phyloP scores from a whole-genome alignment of 164 flowering plant genomes.

The Kingdonia uniflora region DNA sequence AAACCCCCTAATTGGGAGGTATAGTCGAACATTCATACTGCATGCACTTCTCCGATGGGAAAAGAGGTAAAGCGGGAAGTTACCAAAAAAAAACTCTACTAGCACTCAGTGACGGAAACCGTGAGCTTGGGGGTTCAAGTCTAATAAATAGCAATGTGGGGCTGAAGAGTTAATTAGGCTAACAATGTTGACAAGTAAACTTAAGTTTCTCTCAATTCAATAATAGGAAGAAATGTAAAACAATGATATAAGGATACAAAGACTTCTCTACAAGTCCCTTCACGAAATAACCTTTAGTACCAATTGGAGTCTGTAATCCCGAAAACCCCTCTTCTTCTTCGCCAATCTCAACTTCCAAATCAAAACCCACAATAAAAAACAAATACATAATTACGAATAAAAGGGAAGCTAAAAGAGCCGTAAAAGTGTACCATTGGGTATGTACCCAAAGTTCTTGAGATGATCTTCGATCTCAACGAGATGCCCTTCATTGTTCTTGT shows the following conservation, averaged over 20 bases:
- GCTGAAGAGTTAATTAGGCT: too few relatives aligned
- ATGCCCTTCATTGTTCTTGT: constrained; percentile 45
- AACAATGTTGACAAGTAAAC: too few relatives aligned
- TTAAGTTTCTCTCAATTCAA: too few relatives aligned
- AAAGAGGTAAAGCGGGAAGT: too few relatives aligned
- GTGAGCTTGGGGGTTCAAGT: too few relatives aligned
- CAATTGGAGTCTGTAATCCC: constrained; percentile 14
- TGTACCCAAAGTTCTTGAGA: constrained; percentile 35
- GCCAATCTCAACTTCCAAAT: constrained; percentile 19
- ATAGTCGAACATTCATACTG: too few relatives aligned
- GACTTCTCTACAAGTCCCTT: constrained; percentile 40
- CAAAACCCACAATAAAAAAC: background rate
- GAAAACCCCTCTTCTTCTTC: constrained; percentile 21
- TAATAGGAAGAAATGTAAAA: too few relatives aligned
- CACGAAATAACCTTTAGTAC: constrained; percentile 12
- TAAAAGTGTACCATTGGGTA: constrained; percentile 23
- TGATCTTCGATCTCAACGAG: constrained; percentile 38
- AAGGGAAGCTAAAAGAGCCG: background rate
- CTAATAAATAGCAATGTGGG: too few relatives aligned
- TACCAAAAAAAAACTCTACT: too few relatives aligned
- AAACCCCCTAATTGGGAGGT: too few relatives aligned
- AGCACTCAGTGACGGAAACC: too few relatives aligned
- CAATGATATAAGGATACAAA: constrained; percentile 44
- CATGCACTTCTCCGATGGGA: too few relatives aligned
- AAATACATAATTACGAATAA: background rate